A percentile compares a stretch with the other conserved stretches of the same genome.
phyloP scores from a whole-genome alignment of 2,329 filamentous ascomycete species.

The Chaetomium globosum region DNA sequence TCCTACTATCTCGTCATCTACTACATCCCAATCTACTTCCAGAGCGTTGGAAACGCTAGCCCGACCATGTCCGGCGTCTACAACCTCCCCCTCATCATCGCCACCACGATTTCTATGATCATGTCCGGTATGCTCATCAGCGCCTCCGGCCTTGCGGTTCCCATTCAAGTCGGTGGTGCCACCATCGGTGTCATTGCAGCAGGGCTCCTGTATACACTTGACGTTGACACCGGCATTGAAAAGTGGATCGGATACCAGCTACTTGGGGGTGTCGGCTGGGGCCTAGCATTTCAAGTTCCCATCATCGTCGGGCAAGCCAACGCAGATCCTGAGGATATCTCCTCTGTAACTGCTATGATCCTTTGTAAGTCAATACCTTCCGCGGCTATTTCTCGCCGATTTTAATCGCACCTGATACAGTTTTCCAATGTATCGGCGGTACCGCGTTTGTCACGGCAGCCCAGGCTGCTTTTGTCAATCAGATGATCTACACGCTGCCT shows the following conservation, averaged over 20 bases:
- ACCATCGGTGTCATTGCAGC: conserved; percentile 44
- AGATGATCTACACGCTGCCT: conserved; percentile 37
- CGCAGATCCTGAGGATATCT: conserved; percentile 37
- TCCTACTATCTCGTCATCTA: conserved; percentile 45
- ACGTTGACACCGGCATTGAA: conserved; percentile 39
- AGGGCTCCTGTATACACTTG: conserved; percentile 45
- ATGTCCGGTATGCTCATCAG: conserved; percentile 40
- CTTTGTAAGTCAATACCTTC: conserved; percentile 34
- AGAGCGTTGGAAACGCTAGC: conserved; percentile 43
- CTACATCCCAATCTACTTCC: conserved; percentile 49
- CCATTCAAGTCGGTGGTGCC: conserved; percentile 45
- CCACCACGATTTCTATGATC: conserved; percentile 43
- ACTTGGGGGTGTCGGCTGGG: conserved; percentile 47
- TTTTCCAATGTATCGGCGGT: conserved; percentile 50
- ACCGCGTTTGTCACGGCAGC: conserved; percentile 50
- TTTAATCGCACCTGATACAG: conserved; percentile 16
- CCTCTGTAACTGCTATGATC: conserved; percentile 39
- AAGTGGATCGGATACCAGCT: conserved; percentile 54
- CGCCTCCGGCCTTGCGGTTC: conserved; percentile 40
- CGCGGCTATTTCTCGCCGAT: not conserved
- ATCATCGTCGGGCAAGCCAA: conserved; percentile 47
- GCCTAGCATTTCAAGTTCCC: conserved; percentile 47
- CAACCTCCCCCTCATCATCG: conserved; percentile 45
- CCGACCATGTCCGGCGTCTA: conserved; percentile 43
- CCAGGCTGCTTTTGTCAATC: conserved; percentile 47